Evolutionary conservation across 1,284 basidiomycete genomes (phyloP), one percentile per base, ranked within the genome.

Genomic region (Melampsora abietis-canadensis): DNA sequence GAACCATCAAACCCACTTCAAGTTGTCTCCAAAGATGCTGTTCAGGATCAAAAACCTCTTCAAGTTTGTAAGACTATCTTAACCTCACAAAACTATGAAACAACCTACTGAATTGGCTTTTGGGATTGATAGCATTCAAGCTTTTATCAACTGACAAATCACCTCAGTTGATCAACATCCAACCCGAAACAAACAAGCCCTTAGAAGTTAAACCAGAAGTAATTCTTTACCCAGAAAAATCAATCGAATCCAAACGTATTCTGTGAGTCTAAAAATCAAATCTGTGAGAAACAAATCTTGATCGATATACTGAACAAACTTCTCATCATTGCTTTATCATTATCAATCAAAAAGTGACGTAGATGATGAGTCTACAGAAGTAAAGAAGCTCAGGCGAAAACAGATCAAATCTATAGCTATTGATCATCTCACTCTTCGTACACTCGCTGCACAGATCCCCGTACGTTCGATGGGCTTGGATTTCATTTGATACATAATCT

Each of bases 171-270:
- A 54, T 54, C 17, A 54, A 54, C 17, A 54, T 54, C 14, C n/a
- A 54, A 21, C 1, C 51, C 24, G 51, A 54, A 21, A 10, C 51
- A 2, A 12, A n/a, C 6, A 54, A 3, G 2, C 24, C 51, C 5
- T 24, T 14, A n/a, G 51, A 54, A 27, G 51, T 21, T n/a, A 54
- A 21, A n/a, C 51, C 51, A 27, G 51, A 54, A 27, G 51, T 54
- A 12, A n/a, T 54, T 19, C 12, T 54, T 54, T 54, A 54, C 14
- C 51, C 51, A 21, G 51, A 54, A 54, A 54, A 54, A 54, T 54
- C 51, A 21, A 27, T 54, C 51, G 51, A 54, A 27, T 27, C n/a
- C 1, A 54, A 54, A 54, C 51, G 51, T 27, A 54, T 54, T 54
- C 24, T 54, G 51, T 54, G 1, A 54, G 51, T 54, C 4, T 27